phyloP scores from a whole-genome alignment of 2,329 filamentous ascomycete genomes.

The Cytospora leucostoma region DNA sequence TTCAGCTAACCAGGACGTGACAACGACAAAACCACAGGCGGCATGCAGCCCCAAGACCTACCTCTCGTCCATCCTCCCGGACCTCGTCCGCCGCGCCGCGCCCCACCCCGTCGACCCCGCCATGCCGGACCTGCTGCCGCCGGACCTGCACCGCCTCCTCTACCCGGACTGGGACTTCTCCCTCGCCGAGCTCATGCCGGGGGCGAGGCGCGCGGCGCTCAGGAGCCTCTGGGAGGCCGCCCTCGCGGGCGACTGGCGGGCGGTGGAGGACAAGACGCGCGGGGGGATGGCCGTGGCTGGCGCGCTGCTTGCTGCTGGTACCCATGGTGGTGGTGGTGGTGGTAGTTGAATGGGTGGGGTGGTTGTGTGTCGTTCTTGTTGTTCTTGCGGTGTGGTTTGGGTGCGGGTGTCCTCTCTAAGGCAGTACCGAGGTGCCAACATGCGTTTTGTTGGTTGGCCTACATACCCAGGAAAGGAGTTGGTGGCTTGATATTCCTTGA shows the following conservation, averaged over 20 bases:
- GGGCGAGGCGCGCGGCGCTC: slow-evolving; percentile 9
- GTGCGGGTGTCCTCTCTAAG: too few species aligned
- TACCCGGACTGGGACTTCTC: slow-evolving; percentile 12
- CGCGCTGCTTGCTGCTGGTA: neutral
- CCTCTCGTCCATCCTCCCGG: slow-evolving; percentile 17
- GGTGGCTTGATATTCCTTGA: too few species aligned
- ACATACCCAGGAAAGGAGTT: too few species aligned
- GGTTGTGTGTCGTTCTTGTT: neutral
- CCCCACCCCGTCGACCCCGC: neutral
- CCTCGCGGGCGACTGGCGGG: slow-evolving; percentile 1
- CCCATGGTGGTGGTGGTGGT: neutral
- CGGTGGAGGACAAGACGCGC: slow-evolving; percentile 10
- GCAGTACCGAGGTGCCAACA: too few species aligned
- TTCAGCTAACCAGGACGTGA: slow-evolving; percentile 2
- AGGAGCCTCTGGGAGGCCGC: slow-evolving; percentile 12
- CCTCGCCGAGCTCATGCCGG: slow-evolving; percentile 5
- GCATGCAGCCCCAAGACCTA: slow-evolving; percentile 12
- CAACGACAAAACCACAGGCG: neutral
- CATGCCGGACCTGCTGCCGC: neutral
- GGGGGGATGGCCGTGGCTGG: neutral
- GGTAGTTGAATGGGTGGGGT: neutral
- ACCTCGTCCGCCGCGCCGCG: slow-evolving; percentile 2
- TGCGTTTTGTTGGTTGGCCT: too few species aligned
- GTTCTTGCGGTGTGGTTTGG: too few species aligned
- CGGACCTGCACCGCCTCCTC: neutral